Percentiles rank a stretch among this genome's conserved stretches.
These are phyloP conservation scores for Metarhizium anisopliae DNA, from an alignment of 2,329 filamentous ascomycete genomes.

Conservation along the genomic window DNA sequence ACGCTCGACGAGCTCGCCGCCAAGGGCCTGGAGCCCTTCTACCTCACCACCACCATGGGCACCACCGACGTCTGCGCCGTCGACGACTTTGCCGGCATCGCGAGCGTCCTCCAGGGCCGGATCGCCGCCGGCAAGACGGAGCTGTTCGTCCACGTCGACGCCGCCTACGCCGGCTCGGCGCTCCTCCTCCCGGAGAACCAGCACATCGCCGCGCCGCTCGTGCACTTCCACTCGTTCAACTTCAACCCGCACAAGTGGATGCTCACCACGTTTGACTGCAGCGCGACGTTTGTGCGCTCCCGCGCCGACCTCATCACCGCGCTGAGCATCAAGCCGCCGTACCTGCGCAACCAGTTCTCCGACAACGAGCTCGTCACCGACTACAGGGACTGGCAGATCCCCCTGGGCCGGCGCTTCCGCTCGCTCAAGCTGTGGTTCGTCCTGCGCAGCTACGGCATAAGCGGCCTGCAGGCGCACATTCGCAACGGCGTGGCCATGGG, in stretches of 20 bases:
- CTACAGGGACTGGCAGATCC: slow-evolving; percentile 96
- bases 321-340: slow-evolving; percentile 69
- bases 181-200: slow-evolving; percentile 77
- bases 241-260: slow-evolving; percentile 98
- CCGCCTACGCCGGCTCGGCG: slow-evolving; percentile 82
- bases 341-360: slow-evolving; percentile 72
- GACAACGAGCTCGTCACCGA: slow-evolving; percentile 82
- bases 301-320: slow-evolving; percentile 70
- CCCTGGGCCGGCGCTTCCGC: slow-evolving; percentile 80
- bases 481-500: slow-evolving; percentile 58
- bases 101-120: slow-evolving; percentile 28
- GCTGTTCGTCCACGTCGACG: slow-evolving; percentile 90
- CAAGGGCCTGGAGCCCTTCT: slow-evolving; percentile 75
- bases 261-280: slow-evolving; percentile 83
- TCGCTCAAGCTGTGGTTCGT: slow-evolving; percentile 95
- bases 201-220: slow-evolving; percentile 51
- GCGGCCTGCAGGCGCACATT: slow-evolving; percentile 67
- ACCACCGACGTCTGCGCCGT: slow-evolving; percentile 83
- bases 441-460: slow-evolving; percentile 69
- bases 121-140: slow-evolving; percentile 27
- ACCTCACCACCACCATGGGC: slow-evolving; percentile 73
- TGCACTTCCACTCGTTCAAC: slow-evolving; percentile 77
- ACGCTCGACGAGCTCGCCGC: slow-evolving; percentile 57
- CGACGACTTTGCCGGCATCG: slow-evolving; percentile 70
- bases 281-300: slow-evolving; percentile 69